phyloP scores from a whole-genome alignment of 208 protist genomes.

The Blechomonas ayalai region DNA sequence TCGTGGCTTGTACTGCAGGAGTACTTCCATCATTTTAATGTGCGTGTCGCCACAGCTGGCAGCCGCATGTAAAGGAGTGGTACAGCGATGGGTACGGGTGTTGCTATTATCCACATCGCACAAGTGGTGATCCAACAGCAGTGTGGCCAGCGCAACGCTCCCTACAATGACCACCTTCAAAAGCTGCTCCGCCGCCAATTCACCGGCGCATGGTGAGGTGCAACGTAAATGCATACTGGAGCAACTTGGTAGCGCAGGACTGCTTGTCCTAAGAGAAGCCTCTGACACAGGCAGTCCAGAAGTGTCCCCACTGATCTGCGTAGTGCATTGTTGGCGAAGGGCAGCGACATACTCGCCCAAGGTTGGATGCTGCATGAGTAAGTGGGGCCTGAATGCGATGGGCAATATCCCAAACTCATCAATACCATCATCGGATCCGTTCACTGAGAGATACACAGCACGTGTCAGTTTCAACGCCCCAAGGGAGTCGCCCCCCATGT shows the following conservation, averaged over 20 bases:
- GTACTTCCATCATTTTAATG: constrained; percentile 15
- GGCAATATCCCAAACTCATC: constrained; percentile 39
- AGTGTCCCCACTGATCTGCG: too few relatives aligned
- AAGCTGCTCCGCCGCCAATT: constrained; percentile 1
- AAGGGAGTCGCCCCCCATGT: constrained; percentile 52
- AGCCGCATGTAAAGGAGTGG: constrained; percentile 41
- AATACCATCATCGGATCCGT: constrained; percentile 25
- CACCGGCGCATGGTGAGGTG: too few relatives aligned
- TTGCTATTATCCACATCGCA: constrained; percentile 29
- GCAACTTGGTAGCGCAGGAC: too few relatives aligned
- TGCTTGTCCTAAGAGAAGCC: too few relatives aligned
- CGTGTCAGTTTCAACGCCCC: constrained; percentile 47
- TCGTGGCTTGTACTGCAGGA: constrained; percentile 27
- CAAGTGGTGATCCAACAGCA: constrained; percentile 15
- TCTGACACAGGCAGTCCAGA: too few relatives aligned
- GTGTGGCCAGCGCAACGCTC: constrained; percentile 12
- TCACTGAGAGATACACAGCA: constrained; percentile 28
- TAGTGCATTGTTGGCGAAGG: too few relatives aligned
- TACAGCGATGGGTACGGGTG: constrained; percentile 26
- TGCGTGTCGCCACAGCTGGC: background rate
- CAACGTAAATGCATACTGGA: too few relatives aligned
- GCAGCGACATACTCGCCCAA: constrained; percentile 30
- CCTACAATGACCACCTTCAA: constrained; percentile 21
- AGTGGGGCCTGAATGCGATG: constrained; percentile 26
- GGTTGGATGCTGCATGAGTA: constrained; percentile 32